Base-by-base conservation (phyloP, 2,329 filamentous ascomycete genomes). In the Meredithiella fracta region DNA sequence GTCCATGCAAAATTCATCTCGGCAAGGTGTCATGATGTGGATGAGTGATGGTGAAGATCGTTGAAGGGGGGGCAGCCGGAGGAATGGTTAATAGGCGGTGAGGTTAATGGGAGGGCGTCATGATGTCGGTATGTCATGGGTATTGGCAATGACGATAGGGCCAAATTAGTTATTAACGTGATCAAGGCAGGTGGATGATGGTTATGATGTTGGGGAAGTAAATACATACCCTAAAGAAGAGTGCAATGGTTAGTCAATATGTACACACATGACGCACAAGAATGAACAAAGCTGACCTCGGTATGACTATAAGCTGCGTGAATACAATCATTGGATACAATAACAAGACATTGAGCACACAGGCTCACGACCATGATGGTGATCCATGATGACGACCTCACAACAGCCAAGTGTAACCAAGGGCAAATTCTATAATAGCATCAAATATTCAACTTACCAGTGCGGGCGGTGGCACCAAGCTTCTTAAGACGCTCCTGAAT, bases 401-500 rank as follows among this genome's bases (percentile, higher is more conserved):
- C 53, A 25, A 51, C 25, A 11, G 38, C 29, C 29, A 37, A 23
- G 5, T 11, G 38, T 29, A 1, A 34, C n/a, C n/a, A 42, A 25
- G 34, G 22, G 37, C 20, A 31, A 51, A 31, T 26, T 15, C 11
- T 23, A 31, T 34, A 26, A 42, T 14, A 47, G 20, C 8, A 53
- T 34, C 29, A 34, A 34, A 34, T 34, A 50, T 29, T 9, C 37
- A 17, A 40, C 83, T 66, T 80, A 86, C 84, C 84, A 73, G 83
- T 86, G 69, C 74, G 73, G 66, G 73, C 73, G 61, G 66, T 67
- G 60, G 68, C 70, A 68, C 73, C 74, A 61, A 77, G 74, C 74
- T 78, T 78, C 74, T 77, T 78, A 65, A 78, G 72, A 64, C 75
- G 73, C 70, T 78, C 75, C 70, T 78, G 75, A 63, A 78, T 66